phyloP scores from a whole-genome alignment of 192 early-diverging fungal species.

The Coemansia sp. region DNA sequence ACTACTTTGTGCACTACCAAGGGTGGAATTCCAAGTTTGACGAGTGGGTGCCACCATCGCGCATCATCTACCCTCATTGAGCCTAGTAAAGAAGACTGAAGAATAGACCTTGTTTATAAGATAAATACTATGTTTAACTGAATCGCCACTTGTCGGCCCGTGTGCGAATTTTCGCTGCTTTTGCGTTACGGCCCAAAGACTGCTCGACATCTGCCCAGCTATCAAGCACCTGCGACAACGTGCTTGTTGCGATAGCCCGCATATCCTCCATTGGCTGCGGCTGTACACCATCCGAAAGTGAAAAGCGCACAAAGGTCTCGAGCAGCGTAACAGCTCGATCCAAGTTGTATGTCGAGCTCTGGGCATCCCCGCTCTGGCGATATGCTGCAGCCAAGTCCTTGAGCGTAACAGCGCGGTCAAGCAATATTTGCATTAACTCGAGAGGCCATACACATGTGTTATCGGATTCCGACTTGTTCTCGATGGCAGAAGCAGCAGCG shows the following conservation, averaged over 20 bases:
- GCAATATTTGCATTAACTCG: neutral
- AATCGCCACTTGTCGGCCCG: slow-evolving; percentile 10
- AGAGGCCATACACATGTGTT: neutral
- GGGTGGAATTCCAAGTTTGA: slow-evolving; percentile 43
- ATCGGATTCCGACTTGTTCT: neutral
- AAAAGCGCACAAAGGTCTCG: slow-evolving; percentile 4
- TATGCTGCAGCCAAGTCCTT: slow-evolving; percentile 15
- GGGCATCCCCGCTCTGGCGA: slow-evolving; percentile 11
- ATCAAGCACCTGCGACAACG: neutral
- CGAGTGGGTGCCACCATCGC: slow-evolving; percentile 46
- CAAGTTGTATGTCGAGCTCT: slow-evolving; percentile 9
- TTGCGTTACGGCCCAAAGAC: slow-evolving; percentile 18
- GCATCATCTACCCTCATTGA: slow-evolving; percentile 18
- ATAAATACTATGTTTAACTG: neutral
- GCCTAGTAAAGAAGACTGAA: neutral
- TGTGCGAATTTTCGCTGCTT: slow-evolving; percentile 11
- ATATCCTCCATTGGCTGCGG: neutral
- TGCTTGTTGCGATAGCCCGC: neutral
- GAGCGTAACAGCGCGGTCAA: slow-evolving; percentile 7
- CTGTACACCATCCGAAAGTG: too few species aligned
- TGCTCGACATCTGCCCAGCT: slow-evolving; percentile 35
- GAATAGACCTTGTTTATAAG: neutral
- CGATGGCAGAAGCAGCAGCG: neutral
- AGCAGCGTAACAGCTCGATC: slow-evolving; percentile 18
- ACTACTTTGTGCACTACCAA: slow-evolving; percentile 43